A percentile compares a stretch with the other conserved stretches of the same genome.
phyloP scores from a whole-genome alignment of 305 asterid genomes.

The Fraxinus albicans region DNA sequence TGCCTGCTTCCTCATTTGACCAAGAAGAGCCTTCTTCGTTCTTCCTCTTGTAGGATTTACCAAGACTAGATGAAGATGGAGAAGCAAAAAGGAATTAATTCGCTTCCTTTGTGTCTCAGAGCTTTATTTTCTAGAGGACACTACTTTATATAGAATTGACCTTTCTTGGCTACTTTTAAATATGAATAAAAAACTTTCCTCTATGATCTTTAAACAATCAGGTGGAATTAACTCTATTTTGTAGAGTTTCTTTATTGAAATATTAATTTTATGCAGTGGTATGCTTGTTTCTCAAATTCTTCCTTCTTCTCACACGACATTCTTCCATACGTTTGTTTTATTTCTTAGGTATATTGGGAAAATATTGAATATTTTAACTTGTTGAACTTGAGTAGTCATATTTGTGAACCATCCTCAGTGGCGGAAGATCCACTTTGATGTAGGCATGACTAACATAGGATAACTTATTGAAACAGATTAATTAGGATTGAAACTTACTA shows the following conservation, averaged over 20 bases:
- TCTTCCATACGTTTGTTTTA: conserved; percentile 3
- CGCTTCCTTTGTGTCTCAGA: not conserved
- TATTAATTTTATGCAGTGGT: not conserved
- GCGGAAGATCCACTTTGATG: conserved; percentile 2
- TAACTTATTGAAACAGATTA: conserved; percentile 21
- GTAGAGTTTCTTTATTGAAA: conserved; percentile 11
- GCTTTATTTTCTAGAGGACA: not conserved
- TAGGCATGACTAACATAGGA: conserved; percentile 14
- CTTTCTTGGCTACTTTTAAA: not conserved
- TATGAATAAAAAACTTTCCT: conserved; percentile 1
- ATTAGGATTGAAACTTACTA: conserved; percentile 37
- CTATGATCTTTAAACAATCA: not conserved
- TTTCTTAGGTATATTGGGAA: not conserved
- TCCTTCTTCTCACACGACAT: not conserved
- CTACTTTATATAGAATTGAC: not conserved
- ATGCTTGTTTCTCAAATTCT: conserved; percentile 14
- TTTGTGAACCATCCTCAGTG: not conserved
- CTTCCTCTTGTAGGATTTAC: conserved; percentile 75
- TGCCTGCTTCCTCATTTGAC: conserved; percentile 35
- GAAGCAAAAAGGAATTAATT: conserved; percentile 55
- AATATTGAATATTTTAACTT: conserved; percentile 8
- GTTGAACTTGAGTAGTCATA: not conserved
- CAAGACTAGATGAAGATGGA: conserved; percentile 91
- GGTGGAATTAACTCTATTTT: conserved; percentile 21
- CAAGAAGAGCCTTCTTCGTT: conserved; percentile 46